Base-by-base conservation (phyloP, 1,284 basidiomycete genomes). In the Amylostereum areolatum region DNA sequence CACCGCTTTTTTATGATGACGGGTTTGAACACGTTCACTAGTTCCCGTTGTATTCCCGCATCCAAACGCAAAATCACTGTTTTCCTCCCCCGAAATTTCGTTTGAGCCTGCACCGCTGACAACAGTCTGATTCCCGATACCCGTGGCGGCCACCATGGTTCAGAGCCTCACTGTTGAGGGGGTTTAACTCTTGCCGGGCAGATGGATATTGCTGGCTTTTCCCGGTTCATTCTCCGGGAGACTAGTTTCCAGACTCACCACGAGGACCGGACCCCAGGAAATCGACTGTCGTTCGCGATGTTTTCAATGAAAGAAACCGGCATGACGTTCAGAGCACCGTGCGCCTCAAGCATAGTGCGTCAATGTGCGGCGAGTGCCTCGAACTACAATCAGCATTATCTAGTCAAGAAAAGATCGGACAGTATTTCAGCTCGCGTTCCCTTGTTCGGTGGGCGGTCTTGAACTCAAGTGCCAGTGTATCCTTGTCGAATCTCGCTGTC, bases 121-220 rank as follows among this genome's bases (percentile, higher is more conserved):
- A 50, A 88, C 74, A 35, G 92, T 95, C 70, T 99, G 91, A 74
- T 99, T 99, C 45, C 97, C 97, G 71, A 99, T 97, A 7, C 99
- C 96, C 69, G 99, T 97, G 0, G 96, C 93, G 43, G 94, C 92
- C 40, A 99, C 93, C 97, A 99, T 99, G 27, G 97, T 99, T n/a
- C 53, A 97, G 71, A 9, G 97, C 97, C 74, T 99, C 97, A 62
- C 97, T 99, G 69, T 99, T 97, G 4, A 97, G 99, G 12, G 97
- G 97, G 74, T 99, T 99, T 52, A 99, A n/a, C 97, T n/a, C 73
- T 99, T 99, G 56, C 97, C 97, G 24, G 97, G 97, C 97, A 99
- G n/a, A n/a, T n/a, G n/a, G n/a, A n/a, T 99, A 74, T 99, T 99
- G 54, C 93, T 97, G 63, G n/a, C n/a, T n/a, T 92, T 97, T 52